Evolutionary conservation across 495 filamentous ascomycete genomes (phyloP).

Genomic region (Xylaria curta): DNA sequence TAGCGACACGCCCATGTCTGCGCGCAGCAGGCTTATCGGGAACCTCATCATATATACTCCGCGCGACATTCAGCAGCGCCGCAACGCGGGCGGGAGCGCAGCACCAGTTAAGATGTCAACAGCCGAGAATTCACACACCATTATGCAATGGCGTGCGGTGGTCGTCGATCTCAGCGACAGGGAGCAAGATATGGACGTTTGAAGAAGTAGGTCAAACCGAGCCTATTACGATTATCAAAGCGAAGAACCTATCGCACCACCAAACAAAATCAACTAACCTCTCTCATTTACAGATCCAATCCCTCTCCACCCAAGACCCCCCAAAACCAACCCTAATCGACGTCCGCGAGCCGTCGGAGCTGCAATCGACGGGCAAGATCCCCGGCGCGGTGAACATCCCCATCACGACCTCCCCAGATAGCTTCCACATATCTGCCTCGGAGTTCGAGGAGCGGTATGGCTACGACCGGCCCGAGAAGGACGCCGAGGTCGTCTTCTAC

Average conservation of each 20-base stretch:
- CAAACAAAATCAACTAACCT: not conserved
- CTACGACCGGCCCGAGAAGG: constrained; percentile 63
- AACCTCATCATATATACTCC: not conserved
- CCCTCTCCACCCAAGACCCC: constrained; percentile 15
- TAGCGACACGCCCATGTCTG: constrained; percentile 11
- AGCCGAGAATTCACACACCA: not conserved
- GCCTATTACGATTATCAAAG: no score
- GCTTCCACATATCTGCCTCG: constrained; percentile 70
- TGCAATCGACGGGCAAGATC: constrained; percentile 71
- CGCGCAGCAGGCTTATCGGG: not conserved
- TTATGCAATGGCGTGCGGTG: constrained; percentile 15
- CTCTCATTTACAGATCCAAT: constrained; percentile 42
- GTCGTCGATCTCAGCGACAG: constrained; percentile 34
- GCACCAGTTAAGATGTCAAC: not conserved
- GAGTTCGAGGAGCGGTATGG: constrained; percentile 82
- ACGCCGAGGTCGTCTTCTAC: constrained; percentile 79
- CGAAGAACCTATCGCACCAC: no score
- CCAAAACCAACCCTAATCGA: constrained; percentile 53
- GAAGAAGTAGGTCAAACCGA: constrained; percentile 53
- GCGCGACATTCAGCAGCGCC: constrained; percentile 3
- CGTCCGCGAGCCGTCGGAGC: constrained; percentile 85
- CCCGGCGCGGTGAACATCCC: constrained; percentile 82
- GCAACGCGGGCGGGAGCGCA: not conserved
- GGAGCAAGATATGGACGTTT: constrained; percentile 54
- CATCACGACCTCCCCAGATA: constrained; percentile 75